Evolutionary conservation across 192 early-diverging fungal species (phyloP).

Genomic region (Entophlyctis helioformis): DNA sequence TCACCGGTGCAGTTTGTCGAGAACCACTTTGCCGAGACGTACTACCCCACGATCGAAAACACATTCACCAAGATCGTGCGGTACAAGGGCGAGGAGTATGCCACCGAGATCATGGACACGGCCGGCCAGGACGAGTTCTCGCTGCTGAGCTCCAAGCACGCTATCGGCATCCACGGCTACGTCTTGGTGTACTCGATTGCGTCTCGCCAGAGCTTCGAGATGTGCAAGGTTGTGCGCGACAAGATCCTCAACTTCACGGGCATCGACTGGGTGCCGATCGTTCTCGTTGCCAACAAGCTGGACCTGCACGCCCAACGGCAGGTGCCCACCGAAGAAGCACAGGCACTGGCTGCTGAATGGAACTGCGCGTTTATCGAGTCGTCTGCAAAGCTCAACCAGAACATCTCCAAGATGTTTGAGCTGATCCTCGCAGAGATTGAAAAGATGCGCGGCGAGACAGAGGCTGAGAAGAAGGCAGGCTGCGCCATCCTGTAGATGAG

Average conservation of each 20-base stretch:
- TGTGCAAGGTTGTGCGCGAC: conserved; percentile 77
- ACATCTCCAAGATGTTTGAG: conserved; percentile 76
- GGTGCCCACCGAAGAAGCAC: conserved; percentile 67
- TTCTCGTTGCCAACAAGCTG: conserved; percentile 87
- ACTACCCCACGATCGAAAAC: conserved; percentile 94
- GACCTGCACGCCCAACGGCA: conserved; percentile 70
- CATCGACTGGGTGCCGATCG: conserved; percentile 78
- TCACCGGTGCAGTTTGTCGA: conserved; percentile 90
- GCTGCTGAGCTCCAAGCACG: conserved; percentile 81
- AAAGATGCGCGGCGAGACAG: conserved; percentile 46
- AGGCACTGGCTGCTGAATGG: conserved; percentile 68
- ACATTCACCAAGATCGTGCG: conserved; percentile 79
- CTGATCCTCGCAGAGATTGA: conserved; percentile 75
- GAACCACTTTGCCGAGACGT: conserved; percentile 79
- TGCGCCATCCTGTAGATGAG: conserved; percentile 41
- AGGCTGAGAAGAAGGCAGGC: conserved; percentile 37
- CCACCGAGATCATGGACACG: conserved; percentile 86
- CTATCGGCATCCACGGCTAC: conserved; percentile 86
- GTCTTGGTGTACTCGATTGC: conserved; percentile 89
- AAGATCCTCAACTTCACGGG: conserved; percentile 91
- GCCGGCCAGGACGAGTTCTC: conserved; percentile 96
- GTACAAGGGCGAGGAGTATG: conserved; percentile 70
- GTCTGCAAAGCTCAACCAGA: conserved; percentile 84
- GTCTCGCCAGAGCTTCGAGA: conserved; percentile 75
- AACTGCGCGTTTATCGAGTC: conserved; percentile 79